Conservation (phyloP, 257 asterid species). For the Jacaranda mimosifolia region DNA sequence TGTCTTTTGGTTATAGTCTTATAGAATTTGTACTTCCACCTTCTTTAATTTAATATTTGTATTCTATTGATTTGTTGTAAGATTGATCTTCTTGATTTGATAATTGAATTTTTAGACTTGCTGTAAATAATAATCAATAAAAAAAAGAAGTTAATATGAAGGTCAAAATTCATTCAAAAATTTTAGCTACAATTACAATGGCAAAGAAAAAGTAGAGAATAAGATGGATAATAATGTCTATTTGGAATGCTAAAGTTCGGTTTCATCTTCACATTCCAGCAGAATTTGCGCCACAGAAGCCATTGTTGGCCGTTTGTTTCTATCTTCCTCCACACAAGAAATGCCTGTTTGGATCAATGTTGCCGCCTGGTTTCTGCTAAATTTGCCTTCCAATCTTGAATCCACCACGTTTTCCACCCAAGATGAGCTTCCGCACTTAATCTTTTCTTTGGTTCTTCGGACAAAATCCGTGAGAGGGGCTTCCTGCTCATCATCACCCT, state of each 20-base stretch:
- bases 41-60: too few species aligned
- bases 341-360: conserved; percentile 53
- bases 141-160: too few species aligned
- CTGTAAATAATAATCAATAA: too few species aligned
- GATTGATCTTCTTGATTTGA: too few species aligned
- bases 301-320: conserved; percentile 76
- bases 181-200: not conserved
- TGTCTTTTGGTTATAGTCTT: too few species aligned
- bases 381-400: conserved; percentile 59
- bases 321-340: conserved; percentile 67
- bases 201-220: not conserved
- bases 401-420: conserved; percentile 71
- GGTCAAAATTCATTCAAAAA: not conserved
- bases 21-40: too few species aligned
- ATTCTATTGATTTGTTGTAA: too few species aligned
- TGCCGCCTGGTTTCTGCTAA: conserved; percentile 56
- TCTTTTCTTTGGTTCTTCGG: conserved; percentile 25
- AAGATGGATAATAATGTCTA: not conserved
- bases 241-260: not conserved
- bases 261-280: conserved; percentile 52
- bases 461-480: conserved; percentile 39
- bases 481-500: conserved; percentile 42
- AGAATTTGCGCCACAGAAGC: conserved; percentile 66
- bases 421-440: conserved; percentile 20
- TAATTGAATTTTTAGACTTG: too few species aligned